Evolutionary conservation across 306 rosid species (phyloP), one percentile per base, ranked within the genome.

Genomic region (Erythrophleum fordii): DNA sequence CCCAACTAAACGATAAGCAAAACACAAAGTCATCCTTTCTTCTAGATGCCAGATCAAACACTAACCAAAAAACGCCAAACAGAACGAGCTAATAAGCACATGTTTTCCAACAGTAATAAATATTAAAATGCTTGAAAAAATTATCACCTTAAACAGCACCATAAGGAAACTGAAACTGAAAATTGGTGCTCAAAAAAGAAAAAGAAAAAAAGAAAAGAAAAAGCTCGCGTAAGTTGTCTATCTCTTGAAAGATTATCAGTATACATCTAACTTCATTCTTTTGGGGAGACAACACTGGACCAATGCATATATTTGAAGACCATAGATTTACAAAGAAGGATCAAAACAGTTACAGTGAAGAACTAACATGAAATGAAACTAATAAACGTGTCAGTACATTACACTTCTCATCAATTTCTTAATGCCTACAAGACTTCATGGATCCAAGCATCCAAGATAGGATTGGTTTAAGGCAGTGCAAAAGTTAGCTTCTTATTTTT

Each of bases 391-490:
- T 51, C 53, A 60, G 72, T 77, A 61, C 83, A 72, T 77, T 56
- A 75, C 68, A 76, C 77, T 69, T 74, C 61, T 69, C 49, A 82
- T 53, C 31, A 86, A 60, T 86, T 59, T 68, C 83, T 80, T 44
- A 67, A 44, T 39, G 67, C 82, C 83, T 77, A 68, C 68, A 86
- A 60, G 75, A 76, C 70, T 44, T 81, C 78, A 80, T 74, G 31
- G 39, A 51, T 11, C 80, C 84, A 42, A 72, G 78, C 81, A 83
- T 79, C 82, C 88, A 72, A 83, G 59, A 84, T 66, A 67, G 72
- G 80, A 72, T 18, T 52, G 77, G 80, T 52, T 64, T 49, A 77
- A 80, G 69, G 41, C 69, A 55, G 61, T 35, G 71, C 86, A 82
- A 45, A 86, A 84, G 53, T 78, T 75, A 73, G 76, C 29, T 25